phyloP scores from a whole-genome alignment of 306 rosid genomes.

The Rosa lucieae region DNA sequence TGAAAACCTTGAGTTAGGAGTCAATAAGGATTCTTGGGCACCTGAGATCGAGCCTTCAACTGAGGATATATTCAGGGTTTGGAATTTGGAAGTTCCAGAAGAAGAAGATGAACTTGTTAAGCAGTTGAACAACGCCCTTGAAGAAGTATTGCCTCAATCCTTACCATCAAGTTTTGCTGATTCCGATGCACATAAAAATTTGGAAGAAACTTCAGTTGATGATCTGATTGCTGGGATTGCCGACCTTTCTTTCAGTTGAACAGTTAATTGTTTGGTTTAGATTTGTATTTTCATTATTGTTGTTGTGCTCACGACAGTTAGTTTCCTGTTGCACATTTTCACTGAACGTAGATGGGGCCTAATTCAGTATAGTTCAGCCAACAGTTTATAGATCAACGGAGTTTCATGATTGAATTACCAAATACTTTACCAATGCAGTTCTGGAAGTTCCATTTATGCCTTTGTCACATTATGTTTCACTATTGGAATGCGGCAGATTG shows the following conservation, averaged over 20 bases:
- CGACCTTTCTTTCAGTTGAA: too few species aligned
- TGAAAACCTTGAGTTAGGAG: constrained; percentile 14
- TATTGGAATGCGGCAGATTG: background rate
- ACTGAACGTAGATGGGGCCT: background rate
- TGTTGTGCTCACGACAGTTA: background rate
- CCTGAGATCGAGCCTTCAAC: constrained; percentile 37
- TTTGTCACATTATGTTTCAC: background rate
- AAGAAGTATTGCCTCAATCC: constrained; percentile 32
- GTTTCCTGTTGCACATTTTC: background rate
- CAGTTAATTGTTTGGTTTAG: too few species aligned
- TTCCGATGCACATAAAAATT: constrained; percentile 30
- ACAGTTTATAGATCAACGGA: background rate
- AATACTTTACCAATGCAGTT: background rate
- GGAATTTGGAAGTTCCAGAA: constrained; percentile 59
- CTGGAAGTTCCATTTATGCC: background rate
- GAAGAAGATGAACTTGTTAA: constrained; percentile 64
- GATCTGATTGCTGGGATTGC: constrained; percentile 45
- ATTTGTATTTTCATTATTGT: too few species aligned
- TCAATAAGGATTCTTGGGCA: constrained; percentile 21
- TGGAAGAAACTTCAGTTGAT: constrained; percentile 37
- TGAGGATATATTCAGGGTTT: constrained; percentile 61
- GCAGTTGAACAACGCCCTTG: constrained; percentile 51
- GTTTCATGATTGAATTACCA: background rate
- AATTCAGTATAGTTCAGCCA: background rate
- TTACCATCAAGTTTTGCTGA: constrained; percentile 32